A percentile compares a stretch with the other conserved stretches of the same genome.
These are phyloP conservation scores for Juglanconis oblonga DNA, from an alignment of 2,329 filamentous ascomycete species.

Conservation along the genomic window DNA sequence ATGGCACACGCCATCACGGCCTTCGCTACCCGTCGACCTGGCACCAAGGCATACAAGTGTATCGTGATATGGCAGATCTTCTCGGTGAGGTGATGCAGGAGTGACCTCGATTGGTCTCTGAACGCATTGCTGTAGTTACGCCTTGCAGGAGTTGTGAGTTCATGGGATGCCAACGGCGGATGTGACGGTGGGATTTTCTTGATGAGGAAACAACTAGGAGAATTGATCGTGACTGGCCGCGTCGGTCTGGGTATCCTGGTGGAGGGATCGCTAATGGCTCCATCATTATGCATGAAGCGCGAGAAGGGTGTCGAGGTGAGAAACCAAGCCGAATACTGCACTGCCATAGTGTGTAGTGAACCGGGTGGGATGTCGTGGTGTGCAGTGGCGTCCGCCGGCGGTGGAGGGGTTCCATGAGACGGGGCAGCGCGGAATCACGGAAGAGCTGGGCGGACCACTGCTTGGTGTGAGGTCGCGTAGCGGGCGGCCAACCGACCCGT, in stretches of 20 bases:
- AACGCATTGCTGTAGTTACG: background rate
- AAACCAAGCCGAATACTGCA: background rate
- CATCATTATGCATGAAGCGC: constrained; percentile 7
- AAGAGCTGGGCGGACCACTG: background rate
- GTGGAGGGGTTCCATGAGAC: constrained; percentile 3
- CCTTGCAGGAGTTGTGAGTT: background rate
- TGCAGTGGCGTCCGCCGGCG: constrained; percentile 9
- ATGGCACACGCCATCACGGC: background rate
- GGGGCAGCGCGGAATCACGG: constrained; percentile 7
- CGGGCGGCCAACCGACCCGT: background rate
- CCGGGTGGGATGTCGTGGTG: constrained; percentile 1
- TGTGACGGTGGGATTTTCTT: constrained; percentile 6
- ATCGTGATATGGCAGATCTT: constrained; percentile 1
- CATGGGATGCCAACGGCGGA: constrained; percentile 3
- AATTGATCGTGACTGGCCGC: background rate
- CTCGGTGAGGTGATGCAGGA: constrained; percentile 7
- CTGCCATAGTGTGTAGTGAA: no score
- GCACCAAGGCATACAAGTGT: background rate
- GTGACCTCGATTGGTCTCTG: constrained; percentile 1
- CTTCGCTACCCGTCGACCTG: background rate
- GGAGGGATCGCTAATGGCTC: background rate
- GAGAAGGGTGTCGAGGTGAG: background rate
- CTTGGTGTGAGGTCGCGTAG: background rate
- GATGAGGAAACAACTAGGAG: constrained; percentile 1
- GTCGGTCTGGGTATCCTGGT: background rate